Evolutionary conservation across 768 basidiomycete species (phyloP).

Genomic region (Mycena crocata): DNA sequence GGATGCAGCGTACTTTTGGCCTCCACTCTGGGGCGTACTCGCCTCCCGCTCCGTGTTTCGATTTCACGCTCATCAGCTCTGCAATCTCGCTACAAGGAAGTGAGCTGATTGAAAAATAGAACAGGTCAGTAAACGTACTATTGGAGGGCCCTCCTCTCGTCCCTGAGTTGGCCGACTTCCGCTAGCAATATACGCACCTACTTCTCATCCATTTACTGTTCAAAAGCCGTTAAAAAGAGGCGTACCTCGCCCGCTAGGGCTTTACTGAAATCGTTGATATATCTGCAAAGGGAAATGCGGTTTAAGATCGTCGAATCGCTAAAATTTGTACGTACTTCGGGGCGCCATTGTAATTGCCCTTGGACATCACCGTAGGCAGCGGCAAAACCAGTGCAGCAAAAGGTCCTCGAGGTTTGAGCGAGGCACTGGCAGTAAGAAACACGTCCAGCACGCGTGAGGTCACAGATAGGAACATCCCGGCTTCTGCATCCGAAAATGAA

Average conservation of each 20-base stretch:
- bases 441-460: neutral
- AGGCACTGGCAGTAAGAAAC: neutral
- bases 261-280: slow-evolving; percentile 87
- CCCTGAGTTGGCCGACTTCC: slow-evolving; percentile 85
- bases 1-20: slow-evolving; percentile 59
- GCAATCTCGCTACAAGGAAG: slow-evolving; percentile 75
- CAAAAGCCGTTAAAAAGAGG: too few species aligned
- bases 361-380: slow-evolving; percentile 18
- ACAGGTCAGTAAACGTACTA: slow-evolving; percentile 63
- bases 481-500: too few species aligned
- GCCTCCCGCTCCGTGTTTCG: slow-evolving; percentile 84
- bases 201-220: too few species aligned
- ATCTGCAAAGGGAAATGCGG: slow-evolving; percentile 46
- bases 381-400: neutral
- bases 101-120: slow-evolving; percentile 3
- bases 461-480: neutral
- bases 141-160: slow-evolving; percentile 80
- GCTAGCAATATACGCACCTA: slow-evolving; percentile 79
- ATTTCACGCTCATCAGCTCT: slow-evolving; percentile 84
- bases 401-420: slow-evolving; percentile 16
- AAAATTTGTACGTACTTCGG: slow-evolving; percentile 30
- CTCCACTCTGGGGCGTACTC: slow-evolving; percentile 84
- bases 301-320: neutral
- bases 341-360: slow-evolving; percentile 25
- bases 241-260: slow-evolving; percentile 84